Base-by-base conservation (phyloP, 2,329 filamentous ascomycete genomes). In the Paramyrothecium roridum region DNA sequence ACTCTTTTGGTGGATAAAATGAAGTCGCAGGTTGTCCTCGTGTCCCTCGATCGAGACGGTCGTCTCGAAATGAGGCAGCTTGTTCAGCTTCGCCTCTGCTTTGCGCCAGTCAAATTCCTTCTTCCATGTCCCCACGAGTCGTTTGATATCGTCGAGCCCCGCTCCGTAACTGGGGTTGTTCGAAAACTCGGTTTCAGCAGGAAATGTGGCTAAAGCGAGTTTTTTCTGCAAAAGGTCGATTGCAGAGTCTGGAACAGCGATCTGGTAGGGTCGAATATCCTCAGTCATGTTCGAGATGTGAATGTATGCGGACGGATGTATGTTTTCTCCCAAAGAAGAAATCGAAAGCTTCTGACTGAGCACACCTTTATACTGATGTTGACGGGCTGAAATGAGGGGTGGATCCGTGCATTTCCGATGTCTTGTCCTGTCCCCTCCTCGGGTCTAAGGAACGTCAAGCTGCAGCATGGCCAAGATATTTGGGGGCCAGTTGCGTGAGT, bases 1-100 rank as follows among this genome's bases (percentile, higher is more conserved):
- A 61, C 80, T 84, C 52, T 68, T 75, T 60, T 86, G 76, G 64
- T 88, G 82, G 8, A 89, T 67, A 62, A 86, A 87, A 67, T 90
- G 87, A 3, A 89, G 75, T 30, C 83, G 75, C 43, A 88, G 66
- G 37, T 43, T 43, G 1, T 76, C 72, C 0, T 76, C 83, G 57
- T 86, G 88, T 0, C 80, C 81, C 3, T 84, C 76, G 0, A 86
- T 76, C 0, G 70, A 56, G 8, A 88, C 70, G 1, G 68, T 67
- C 1, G 78, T 78, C 2, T 70, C 76, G 67, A 78, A 87, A 26
- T 88, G 83, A 0, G 82, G 80, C 12, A 87, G 68, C 47, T 75
- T 58, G 63, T 89, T 88, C 8, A 89, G 64, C 50, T 76, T 74
- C 7, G 73, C 69, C 66, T 89, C 86, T 16, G 77, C 73, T 22